A percentile compares a stretch with the other conserved stretches of the same genome.
phyloP scores from a whole-genome alignment of 164 flowering plant genomes.

The Stephania japonica region DNA sequence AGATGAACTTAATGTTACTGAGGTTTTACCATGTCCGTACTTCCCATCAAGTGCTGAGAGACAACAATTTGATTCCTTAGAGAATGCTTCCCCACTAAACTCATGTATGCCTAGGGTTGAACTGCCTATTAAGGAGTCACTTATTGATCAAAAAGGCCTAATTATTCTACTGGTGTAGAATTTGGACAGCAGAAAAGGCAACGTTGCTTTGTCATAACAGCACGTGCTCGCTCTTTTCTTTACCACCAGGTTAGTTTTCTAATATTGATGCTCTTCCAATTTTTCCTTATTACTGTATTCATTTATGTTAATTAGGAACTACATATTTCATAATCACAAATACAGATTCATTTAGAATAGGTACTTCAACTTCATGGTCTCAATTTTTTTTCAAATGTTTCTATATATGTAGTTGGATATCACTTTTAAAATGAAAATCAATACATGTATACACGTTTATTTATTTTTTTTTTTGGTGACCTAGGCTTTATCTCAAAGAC shows the following conservation, averaged over 20 bases:
- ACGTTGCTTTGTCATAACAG: conserved; percentile 68
- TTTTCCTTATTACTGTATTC: neutral
- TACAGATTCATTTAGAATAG: conserved; percentile 1
- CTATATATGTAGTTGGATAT: neutral
- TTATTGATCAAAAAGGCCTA: neutral
- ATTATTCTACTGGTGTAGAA: conserved; percentile 21
- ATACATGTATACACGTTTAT: too few species aligned
- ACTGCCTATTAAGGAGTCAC: conserved; percentile 8
- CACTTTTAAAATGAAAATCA: too few species aligned
- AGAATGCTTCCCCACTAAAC: conserved; percentile 15
- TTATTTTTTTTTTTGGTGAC: neutral
- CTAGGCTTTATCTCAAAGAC: neutral
- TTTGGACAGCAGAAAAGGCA: conserved; percentile 73
- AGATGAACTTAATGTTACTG: conserved; percentile 73
- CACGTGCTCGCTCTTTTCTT: conserved; percentile 84
- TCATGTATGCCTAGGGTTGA: conserved; percentile 19
- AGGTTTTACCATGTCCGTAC: conserved; percentile 51
- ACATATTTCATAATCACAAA: neutral
- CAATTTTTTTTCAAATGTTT: neutral
- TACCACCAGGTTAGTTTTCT: conserved; percentile 76
- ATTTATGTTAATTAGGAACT: neutral
- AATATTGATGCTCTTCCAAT: neutral
- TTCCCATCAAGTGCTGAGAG: conserved; percentile 59
- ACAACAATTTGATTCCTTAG: conserved; percentile 14
- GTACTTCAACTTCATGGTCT: neutral